Evolutionary conservation across 805 yeast genomes (phyloP), one percentile per base, ranked within the genome.

Genomic region (Cyberlindnera japonica): DNA sequence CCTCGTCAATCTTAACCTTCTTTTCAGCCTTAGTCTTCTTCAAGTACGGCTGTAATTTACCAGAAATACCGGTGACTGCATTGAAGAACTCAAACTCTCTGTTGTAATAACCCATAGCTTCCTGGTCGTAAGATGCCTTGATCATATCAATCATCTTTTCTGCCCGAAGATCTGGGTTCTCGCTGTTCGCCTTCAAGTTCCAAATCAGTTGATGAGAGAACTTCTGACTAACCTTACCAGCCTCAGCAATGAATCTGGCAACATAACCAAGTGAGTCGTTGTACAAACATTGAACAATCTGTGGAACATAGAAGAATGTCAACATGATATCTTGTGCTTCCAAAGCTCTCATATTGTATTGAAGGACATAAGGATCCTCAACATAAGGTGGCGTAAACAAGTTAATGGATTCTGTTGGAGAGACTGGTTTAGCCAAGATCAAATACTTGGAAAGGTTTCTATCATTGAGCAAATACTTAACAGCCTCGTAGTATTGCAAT

Each of bases 201-300:
- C 99, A 93, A 40, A 93, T 88, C 49, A 93, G 90, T 63, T 93
- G 99, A 62, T 93, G 99, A 0, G 98, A 90, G 70, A 93, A 93
- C 47, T 91, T 68, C 50, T 86, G 95, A 20, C 93, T 82, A 12
- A 89, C 86, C 57, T 83, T 81, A 2, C 95, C 97, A 1, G 97
- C 87, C 59, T 93, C 98, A 41, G 91, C 65, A 48, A 93, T 89
- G 58, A 85, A 87, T 51, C 88, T 74, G 52, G 86, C 88, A 33
- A 91, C 95, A 53, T 88, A 90, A 1, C 97, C 98, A 33, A 76
- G 68, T 10, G 63, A 63, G 59, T 93, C 99, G 59, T 81, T 82
- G 48, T 98, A 75, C 51, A 93, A 71, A 48, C 87, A 75, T 64
- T 93, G 99, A 16, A 93, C 99, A 62, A 93, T 88, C 61, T 93